phyloP scores from a whole-genome alignment of 2,329 filamentous ascomycete genomes.

The Dactylonectria estremocensis region DNA sequence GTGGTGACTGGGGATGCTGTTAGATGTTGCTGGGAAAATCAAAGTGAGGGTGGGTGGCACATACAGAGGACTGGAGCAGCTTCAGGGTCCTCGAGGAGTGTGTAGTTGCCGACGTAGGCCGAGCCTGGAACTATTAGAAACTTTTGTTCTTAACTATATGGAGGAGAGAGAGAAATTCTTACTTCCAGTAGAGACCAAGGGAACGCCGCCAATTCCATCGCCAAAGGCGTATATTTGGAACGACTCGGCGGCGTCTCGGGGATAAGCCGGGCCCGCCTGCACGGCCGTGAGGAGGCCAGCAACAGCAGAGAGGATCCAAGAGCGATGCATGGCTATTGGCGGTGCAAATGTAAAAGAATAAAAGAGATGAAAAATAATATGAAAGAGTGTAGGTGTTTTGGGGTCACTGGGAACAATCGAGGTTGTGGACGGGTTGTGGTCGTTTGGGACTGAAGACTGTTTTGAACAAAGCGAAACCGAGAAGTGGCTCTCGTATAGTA shows the following conservation, averaged over 20 bases:
- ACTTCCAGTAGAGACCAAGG: constrained; percentile 27
- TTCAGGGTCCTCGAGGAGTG: constrained; percentile 14
- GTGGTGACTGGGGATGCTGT: constrained; percentile 14
- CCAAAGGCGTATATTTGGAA: constrained; percentile 29
- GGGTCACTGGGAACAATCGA: not conserved
- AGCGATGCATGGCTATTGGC: not conserved
- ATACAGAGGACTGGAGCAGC: constrained; percentile 30
- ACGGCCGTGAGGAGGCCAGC: not conserved
- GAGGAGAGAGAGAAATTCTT: not conserved
- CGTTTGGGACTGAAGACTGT: not conserved
- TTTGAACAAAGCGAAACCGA: not conserved
- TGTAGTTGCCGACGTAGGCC: constrained; percentile 27
- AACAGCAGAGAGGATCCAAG: not conserved
- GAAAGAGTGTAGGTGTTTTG: not conserved
- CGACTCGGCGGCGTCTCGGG: not conserved
- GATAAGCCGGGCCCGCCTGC: not conserved
- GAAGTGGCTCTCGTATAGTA: no score
- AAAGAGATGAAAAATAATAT: no score
- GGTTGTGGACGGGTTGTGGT: not conserved
- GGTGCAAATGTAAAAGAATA: no score
- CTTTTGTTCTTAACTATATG: no score
- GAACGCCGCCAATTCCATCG: constrained; percentile 16
- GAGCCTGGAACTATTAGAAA: constrained; percentile 7
- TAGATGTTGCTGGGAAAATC: not conserved
- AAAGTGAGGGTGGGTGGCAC: constrained; percentile 1